Evolutionary conservation across 129 eudicot genomes (phyloP).

Genomic region (Centrapalus pauciflorus): DNA sequence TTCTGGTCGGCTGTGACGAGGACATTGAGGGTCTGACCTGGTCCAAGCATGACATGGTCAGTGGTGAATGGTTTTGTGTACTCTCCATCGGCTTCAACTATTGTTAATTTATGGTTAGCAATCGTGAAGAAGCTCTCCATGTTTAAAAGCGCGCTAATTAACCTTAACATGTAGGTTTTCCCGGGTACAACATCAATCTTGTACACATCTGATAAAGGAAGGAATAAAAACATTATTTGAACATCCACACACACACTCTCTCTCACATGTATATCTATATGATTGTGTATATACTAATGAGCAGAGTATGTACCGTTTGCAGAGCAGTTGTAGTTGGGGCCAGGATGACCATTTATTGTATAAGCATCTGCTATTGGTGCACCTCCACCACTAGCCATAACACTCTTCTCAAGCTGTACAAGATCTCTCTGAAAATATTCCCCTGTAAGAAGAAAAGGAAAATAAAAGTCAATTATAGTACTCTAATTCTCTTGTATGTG

Average conservation of each 20-base stretch:
- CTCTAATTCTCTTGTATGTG: neutral
- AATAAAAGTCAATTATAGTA: neutral
- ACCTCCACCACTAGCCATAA: slow-evolving; percentile 49
- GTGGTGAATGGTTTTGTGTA: slow-evolving; percentile 68
- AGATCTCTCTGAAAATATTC: slow-evolving; percentile 63
- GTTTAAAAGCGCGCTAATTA: slow-evolving; percentile 69
- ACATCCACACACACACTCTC: too few species aligned
- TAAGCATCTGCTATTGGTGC: slow-evolving; percentile 62
- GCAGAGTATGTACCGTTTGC: slow-evolving; percentile 32
- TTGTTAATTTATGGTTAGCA: slow-evolving; percentile 64
- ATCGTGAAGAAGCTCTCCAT: slow-evolving; percentile 62
- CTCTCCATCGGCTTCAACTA: slow-evolving; percentile 73
- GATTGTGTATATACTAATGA: too few species aligned
- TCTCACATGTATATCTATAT: too few species aligned
- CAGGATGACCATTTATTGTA: slow-evolving; percentile 81
- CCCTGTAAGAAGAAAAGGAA: slow-evolving; percentile 33
- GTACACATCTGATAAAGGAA: slow-evolving; percentile 44
- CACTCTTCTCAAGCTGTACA: slow-evolving; percentile 50
- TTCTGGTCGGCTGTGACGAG: slow-evolving; percentile 66
- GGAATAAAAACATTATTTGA: neutral
- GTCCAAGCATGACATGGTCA: slow-evolving; percentile 65
- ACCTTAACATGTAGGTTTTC: slow-evolving; percentile 60
- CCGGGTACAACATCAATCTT: slow-evolving; percentile 60
- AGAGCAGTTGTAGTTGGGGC: slow-evolving; percentile 71
- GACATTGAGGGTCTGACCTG: slow-evolving; percentile 70